Conservation (phyloP, 148 eudicot genomes). For the Linanthus parryae region DNA sequence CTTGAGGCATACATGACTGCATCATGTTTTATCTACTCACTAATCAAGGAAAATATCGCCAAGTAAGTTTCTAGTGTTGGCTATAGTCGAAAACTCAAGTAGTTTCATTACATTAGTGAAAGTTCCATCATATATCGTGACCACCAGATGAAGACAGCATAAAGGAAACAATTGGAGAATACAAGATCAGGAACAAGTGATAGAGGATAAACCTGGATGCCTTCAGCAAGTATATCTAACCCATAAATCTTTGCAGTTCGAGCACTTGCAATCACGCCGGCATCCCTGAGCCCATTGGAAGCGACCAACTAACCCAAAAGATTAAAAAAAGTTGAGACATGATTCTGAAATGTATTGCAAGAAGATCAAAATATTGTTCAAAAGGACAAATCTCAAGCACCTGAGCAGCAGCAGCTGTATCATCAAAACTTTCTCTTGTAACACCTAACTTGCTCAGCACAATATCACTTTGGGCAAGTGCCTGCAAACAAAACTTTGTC, state of each 20-base stretch:
- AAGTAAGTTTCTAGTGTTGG: no score
- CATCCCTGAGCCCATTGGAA: conserved; percentile 35
- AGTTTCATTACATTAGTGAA: no score
- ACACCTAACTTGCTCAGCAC: conserved; percentile 36
- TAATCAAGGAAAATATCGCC: no score
- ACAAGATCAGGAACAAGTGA: not conserved
- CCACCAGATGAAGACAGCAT: not conserved
- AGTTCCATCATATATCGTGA: no score
- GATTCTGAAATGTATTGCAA: not conserved
- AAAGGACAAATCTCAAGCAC: conserved; percentile 15
- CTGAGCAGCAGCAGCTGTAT: conserved; percentile 56
- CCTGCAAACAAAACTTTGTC: conserved; percentile 21
- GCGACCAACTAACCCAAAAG: conserved; percentile 34
- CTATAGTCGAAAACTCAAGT: no score
- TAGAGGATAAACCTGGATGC: conserved; percentile 37
- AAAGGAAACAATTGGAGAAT: not conserved
- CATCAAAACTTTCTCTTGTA: conserved; percentile 42
- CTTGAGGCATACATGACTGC: no score
- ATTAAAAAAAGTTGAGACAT: not conserved
- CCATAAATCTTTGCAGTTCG: conserved; percentile 53
- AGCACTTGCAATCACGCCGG: conserved; percentile 49
- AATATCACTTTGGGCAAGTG: conserved; percentile 51
- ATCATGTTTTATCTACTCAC: no score
- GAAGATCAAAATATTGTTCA: not conserved
- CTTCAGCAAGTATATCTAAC: conserved; percentile 40